A percentile compares a stretch with the other conserved stretches of the same genome.
Evolutionary conservation across 2,329 filamentous ascomycete species (phyloP).

Genomic region (Monosporascus sp.): DNA sequence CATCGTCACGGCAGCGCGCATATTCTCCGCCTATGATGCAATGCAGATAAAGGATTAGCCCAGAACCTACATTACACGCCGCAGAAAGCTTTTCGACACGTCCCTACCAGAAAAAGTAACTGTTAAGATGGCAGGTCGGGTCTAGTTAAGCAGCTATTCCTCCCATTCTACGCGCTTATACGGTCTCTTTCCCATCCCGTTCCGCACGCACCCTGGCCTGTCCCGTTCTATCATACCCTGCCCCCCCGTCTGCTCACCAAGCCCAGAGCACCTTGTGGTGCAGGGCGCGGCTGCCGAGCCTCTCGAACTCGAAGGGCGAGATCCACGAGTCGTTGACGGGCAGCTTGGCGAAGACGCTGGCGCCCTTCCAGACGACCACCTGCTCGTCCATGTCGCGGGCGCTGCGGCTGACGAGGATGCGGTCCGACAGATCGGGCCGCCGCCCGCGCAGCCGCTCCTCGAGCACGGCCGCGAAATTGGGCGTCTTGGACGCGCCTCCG

Average conservation of each 20-base stretch:
- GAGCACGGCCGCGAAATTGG: slow-evolving; percentile 73
- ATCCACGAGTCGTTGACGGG: slow-evolving; percentile 96
- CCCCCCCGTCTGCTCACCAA: slow-evolving; percentile 34
- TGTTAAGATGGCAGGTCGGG: no score
- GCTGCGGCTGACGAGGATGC: slow-evolving; percentile 60
- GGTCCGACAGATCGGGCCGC: slow-evolving; percentile 54
- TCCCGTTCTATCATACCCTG: neutral
- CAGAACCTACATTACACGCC: no score
- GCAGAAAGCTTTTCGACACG: no score
- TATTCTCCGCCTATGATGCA: no score
- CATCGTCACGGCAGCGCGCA: no score
- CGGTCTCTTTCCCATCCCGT: no score
- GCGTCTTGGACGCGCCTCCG: slow-evolving; percentile 76
- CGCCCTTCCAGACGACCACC: slow-evolving; percentile 97
- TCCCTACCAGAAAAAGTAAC: no score
- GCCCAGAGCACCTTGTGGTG: slow-evolving; percentile 74
- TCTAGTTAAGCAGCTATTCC: no score
- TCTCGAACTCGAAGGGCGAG: slow-evolving; percentile 79
- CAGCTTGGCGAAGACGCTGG: slow-evolving; percentile 90
- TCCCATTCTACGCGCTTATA: no score
- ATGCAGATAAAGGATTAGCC: no score
- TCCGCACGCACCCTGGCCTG: neutral
- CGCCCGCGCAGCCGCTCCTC: slow-evolving; percentile 74
- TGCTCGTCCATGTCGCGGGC: slow-evolving; percentile 94
- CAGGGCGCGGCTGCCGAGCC: slow-evolving; percentile 72